Evolutionary conservation across 2,329 filamentous ascomycete genomes (phyloP).

Genomic region (Chrysoporthe cubensis): DNA sequence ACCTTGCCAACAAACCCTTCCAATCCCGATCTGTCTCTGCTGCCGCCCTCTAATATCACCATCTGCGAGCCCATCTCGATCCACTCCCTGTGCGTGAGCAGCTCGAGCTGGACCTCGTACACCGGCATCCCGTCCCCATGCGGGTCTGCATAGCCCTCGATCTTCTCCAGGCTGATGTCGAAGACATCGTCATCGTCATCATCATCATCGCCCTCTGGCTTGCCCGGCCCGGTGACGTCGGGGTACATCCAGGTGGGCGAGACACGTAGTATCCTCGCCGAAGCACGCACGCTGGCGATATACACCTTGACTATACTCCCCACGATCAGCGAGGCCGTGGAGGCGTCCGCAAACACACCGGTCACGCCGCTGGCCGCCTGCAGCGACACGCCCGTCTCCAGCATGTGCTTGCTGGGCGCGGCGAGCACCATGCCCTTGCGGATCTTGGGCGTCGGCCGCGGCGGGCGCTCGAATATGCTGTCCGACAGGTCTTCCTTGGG

Average conservation of each 20-base stretch:
- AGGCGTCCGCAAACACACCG: constrained; percentile 69
- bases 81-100: constrained; percentile 73
- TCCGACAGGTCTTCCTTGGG: constrained; percentile 40
- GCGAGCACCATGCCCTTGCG: constrained; percentile 85
- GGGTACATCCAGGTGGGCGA: constrained; percentile 35
- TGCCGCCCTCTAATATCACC: constrained; percentile 72
- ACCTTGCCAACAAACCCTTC: constrained; percentile 75
- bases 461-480: constrained; percentile 36
- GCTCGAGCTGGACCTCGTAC: constrained; percentile 67
- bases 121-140: constrained; percentile 35
- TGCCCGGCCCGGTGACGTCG: constrained; percentile 33
- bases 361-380: constrained; percentile 70
- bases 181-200: constrained; percentile 61
- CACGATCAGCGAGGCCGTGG: constrained; percentile 64
- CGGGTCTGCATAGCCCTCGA: constrained; percentile 36
- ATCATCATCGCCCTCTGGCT: constrained; percentile 51
- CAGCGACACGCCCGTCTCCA: constrained; percentile 59
- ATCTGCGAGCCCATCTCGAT: constrained; percentile 72
- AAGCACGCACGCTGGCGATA: constrained; percentile 81
- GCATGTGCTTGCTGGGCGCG: constrained; percentile 62
- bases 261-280: constrained; percentile 72
- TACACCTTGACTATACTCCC: constrained; percentile 81
- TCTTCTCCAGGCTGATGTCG: constrained; percentile 54
- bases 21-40: constrained; percentile 67
- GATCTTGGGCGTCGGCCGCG: constrained; percentile 47